These are phyloP conservation scores for Podospora pseudocomata DNA, from an alignment of 495 filamentous ascomycete species.

Conservation along the genomic window DNA sequence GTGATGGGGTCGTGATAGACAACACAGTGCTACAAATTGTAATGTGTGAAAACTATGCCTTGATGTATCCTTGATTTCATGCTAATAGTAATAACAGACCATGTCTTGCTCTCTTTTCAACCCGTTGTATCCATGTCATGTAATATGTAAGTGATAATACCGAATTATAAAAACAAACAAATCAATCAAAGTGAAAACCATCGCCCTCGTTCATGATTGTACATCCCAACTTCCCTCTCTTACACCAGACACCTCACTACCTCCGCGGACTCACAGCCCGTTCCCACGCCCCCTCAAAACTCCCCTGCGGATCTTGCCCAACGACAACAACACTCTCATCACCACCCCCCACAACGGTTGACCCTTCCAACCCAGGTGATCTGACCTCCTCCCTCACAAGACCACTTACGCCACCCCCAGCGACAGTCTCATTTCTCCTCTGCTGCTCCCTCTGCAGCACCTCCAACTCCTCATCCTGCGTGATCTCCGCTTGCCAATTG, in stretches of 20 bases:
- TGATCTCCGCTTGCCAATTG: slow-evolving; percentile 76
- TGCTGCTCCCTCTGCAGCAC: slow-evolving; percentile 13
- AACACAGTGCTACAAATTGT: too few relatives aligned
- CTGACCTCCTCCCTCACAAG: background rate
- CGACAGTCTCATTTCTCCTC: background rate
- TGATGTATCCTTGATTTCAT: background rate
- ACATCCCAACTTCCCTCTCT: background rate
- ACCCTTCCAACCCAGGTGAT: slow-evolving; percentile 1
- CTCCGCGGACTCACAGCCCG: slow-evolving; percentile 37
- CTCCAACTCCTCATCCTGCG: slow-evolving; percentile 36
- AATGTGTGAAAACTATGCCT: background rate
- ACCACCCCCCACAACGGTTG: slow-evolving; percentile 14
- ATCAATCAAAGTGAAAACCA: background rate
- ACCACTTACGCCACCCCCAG: background rate
- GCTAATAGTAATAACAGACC: background rate
- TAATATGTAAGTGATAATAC: background rate
- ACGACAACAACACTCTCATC: slow-evolving; percentile 47
- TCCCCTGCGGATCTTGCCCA: slow-evolving; percentile 41
- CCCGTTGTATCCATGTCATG: background rate
- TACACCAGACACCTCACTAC: background rate
- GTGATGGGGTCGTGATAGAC: too few relatives aligned
- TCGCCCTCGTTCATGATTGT: background rate
- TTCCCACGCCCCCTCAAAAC: slow-evolving; percentile 65
- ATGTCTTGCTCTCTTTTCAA: background rate
- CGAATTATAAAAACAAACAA: background rate